phyloP scores from a whole-genome alignment of 2,329 filamentous ascomycete species.

The Immersiporthe knoxdaviesiana region DNA sequence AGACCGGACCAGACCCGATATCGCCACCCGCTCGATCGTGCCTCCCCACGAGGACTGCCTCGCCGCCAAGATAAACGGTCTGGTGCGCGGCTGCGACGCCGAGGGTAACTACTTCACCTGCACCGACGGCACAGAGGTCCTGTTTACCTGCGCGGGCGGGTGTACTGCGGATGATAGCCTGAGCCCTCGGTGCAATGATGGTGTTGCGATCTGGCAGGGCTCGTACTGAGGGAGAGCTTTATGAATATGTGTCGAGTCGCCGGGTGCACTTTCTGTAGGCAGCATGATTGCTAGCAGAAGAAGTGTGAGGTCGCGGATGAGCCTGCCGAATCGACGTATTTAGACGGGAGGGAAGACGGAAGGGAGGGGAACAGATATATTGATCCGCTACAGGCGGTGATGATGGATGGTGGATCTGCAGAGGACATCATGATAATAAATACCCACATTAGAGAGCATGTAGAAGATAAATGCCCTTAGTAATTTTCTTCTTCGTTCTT shows the following conservation, averaged over 20 bases:
- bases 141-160: slow-evolving; percentile 6
- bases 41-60: background rate
- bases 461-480: background rate
- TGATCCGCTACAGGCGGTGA: background rate
- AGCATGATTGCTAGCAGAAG: too few relatives aligned
- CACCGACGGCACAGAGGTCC: slow-evolving; percentile 1
- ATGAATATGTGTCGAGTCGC: too few relatives aligned
- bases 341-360: background rate
- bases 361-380: background rate
- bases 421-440: background rate
- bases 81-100: slow-evolving; percentile 4
- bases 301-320: background rate
- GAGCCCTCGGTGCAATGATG: slow-evolving; percentile 1
- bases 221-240: background rate
- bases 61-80: background rate
- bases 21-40: background rate
- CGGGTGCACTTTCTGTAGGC: too few relatives aligned
- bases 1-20: background rate
- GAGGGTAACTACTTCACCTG: slow-evolving; percentile 6
- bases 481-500: background rate
- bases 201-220: background rate
- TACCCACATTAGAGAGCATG: background rate
- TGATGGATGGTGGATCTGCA: background rate
- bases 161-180: background rate
- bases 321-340: background rate